Percentiles rank a stretch among this genome's conserved stretches.
These are phyloP conservation scores for Botryotinia convoluta DNA, from an alignment of 2,329 filamentous ascomycete genomes.

Conservation along the genomic window DNA sequence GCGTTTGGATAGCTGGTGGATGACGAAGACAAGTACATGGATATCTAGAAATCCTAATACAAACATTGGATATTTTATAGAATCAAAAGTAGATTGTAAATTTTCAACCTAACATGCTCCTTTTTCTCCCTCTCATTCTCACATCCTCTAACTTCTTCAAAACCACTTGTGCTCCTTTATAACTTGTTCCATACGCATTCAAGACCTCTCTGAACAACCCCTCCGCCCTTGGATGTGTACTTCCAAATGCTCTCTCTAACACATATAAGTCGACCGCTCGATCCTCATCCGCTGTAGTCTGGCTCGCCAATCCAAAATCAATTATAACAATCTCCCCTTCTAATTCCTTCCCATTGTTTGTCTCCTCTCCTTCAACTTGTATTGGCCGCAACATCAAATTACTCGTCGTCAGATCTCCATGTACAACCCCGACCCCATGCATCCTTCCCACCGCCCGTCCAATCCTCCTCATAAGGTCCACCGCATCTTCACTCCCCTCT, in stretches of 20 bases:
- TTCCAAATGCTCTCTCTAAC: constrained; percentile 88
- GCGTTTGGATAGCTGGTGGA: neutral
- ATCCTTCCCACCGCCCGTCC: constrained; percentile 70
- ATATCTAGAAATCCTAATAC: neutral
- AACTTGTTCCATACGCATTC: constrained; percentile 68
- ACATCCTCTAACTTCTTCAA: constrained; percentile 87
- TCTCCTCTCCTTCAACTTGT: constrained; percentile 23
- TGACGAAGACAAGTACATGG: neutral
- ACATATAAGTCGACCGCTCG: constrained; percentile 95
- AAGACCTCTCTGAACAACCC: constrained; percentile 72
- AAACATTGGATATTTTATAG: neutral
- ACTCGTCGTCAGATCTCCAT: constrained; percentile 95
- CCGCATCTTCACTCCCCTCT: constrained; percentile 50
- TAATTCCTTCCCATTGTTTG: constrained; percentile 38
- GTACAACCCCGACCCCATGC: constrained; percentile 82
- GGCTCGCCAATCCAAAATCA: constrained; percentile 87
- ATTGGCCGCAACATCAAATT: constrained; percentile 76
- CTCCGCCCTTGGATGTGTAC: constrained; percentile 87
- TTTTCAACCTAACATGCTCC: constrained; percentile 84
- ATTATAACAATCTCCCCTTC: constrained; percentile 83
- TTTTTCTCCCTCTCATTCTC: constrained; percentile 88
- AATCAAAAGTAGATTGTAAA: neutral
- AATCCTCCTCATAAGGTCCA: constrained; percentile 65
- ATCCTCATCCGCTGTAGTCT: constrained; percentile 83
- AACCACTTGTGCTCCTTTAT: constrained; percentile 71